phyloP scores from a whole-genome alignment of 305 asterid species.

The Lippia alba region DNA sequence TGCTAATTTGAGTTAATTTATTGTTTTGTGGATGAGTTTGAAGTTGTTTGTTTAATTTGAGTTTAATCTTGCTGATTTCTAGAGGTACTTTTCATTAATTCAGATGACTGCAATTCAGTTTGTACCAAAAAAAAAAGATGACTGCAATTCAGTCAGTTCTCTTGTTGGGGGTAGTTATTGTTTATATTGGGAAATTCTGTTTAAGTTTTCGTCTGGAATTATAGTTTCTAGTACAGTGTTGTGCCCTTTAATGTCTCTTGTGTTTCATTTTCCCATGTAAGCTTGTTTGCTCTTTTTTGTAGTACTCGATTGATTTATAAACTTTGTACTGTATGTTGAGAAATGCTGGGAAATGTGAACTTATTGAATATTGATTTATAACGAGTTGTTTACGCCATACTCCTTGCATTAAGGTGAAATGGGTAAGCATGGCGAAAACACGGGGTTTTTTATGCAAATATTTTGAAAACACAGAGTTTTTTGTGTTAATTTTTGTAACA shows the following conservation, averaged over 20 bases:
- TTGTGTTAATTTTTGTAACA: too few species aligned
- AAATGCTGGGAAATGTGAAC: slow-evolving; percentile 16
- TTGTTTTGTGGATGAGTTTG: slow-evolving; percentile 27
- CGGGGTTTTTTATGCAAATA: too few species aligned
- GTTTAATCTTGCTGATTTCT: slow-evolving; percentile 12
- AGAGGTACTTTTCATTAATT: slow-evolving; percentile 4
- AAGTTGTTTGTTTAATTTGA: slow-evolving; percentile 17
- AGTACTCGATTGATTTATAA: background rate
- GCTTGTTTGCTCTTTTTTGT: background rate
- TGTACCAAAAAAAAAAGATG: too few species aligned
- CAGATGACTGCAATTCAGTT: slow-evolving; percentile 10
- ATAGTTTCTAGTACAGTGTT: slow-evolving; percentile 9
- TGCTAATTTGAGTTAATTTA: slow-evolving; percentile 2
- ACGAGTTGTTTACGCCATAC: too few species aligned
- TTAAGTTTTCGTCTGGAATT: background rate
- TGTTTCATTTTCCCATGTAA: slow-evolving; percentile 1
- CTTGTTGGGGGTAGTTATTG: slow-evolving; percentile 25
- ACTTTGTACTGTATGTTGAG: background rate
- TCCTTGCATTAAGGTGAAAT: too few species aligned
- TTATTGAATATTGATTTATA: too few species aligned
- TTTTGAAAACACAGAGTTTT: too few species aligned
- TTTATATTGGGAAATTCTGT: slow-evolving; percentile 7
- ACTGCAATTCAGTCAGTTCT: slow-evolving; percentile 19
- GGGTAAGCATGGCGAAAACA: too few species aligned
- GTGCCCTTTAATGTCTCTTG: slow-evolving; percentile 2